Conservation (phyloP, 2,329 filamentous ascomycete genomes). For the Aureobasidium sp. region DNA sequence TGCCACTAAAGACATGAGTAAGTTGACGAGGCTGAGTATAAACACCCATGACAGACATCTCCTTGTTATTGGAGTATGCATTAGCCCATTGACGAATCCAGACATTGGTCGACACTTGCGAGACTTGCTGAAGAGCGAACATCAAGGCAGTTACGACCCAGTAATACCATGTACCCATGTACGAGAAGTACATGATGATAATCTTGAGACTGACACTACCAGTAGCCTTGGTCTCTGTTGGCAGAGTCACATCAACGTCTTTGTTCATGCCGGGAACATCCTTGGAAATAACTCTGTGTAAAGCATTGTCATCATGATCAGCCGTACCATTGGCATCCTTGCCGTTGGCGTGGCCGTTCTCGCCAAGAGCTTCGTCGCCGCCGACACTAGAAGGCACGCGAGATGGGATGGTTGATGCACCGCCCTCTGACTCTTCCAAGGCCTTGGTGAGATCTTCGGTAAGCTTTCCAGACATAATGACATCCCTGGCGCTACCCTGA, state of each 20-base stretch:
- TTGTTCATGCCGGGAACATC: constrained; percentile 33
- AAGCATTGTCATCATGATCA: constrained; percentile 33
- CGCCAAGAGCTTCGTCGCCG: constrained; percentile 43
- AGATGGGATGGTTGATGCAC: constrained; percentile 67
- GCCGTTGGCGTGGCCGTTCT: constrained; percentile 41
- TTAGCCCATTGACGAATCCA: constrained; percentile 97
- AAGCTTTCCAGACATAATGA: constrained; percentile 81
- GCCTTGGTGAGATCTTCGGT: constrained; percentile 70
- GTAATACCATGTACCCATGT: constrained; percentile 98
- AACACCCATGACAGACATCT: constrained; percentile 28
- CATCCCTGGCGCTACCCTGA: constrained; percentile 69
- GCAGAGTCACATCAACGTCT: constrained; percentile 26
- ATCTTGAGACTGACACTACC: constrained; percentile 86
- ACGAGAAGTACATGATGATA: constrained; percentile 72
- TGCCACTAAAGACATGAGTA: constrained; percentile 35
- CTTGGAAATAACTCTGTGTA: constrained; percentile 40
- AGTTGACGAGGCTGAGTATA: constrained; percentile 33
- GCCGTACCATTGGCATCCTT: constrained; percentile 33
- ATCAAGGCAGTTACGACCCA: constrained; percentile 71
- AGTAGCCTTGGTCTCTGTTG: constrained; percentile 68
- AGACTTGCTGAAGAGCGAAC: constrained; percentile 76
- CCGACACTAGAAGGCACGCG: constrained; percentile 67
- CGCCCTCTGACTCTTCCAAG: constrained; percentile 56
- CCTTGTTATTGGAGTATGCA: constrained; percentile 58
- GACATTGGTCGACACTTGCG: constrained; percentile 78